A percentile compares a stretch with the other conserved stretches of the same genome.
phyloP scores from a whole-genome alignment of 2,329 filamentous ascomycete species.

The Zymoseptoria passerinii region DNA sequence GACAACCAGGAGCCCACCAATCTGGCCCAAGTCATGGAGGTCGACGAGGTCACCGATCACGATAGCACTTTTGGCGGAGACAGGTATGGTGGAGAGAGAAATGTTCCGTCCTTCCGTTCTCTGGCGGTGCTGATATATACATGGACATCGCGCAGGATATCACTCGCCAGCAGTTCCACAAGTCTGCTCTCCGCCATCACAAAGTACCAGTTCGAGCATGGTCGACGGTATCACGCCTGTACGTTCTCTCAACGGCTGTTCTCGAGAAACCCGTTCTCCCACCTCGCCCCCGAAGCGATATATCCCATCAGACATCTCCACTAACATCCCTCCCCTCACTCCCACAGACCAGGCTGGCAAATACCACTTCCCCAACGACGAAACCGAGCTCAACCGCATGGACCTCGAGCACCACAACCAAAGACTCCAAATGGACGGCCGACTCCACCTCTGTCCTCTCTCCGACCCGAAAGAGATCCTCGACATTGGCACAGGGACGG shows the following conservation, averaged over 20 bases:
- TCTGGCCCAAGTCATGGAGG: constrained; percentile 14
- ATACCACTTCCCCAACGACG: constrained; percentile 30
- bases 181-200: constrained; percentile 8
- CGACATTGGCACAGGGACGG: constrained; percentile 41
- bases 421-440: constrained; percentile 21
- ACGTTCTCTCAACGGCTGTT: neutral
- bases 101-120: neutral
- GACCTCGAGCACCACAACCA: constrained; percentile 29
- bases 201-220: constrained; percentile 19
- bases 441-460: constrained; percentile 38
- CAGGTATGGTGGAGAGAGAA: constrained; percentile 4
- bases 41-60: constrained; percentile 19
- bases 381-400: constrained; percentile 25
- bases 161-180: constrained; percentile 17
- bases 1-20: neutral
- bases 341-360: constrained; percentile 19
- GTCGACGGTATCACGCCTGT: constrained; percentile 23
- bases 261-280: neutral
- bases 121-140: neutral
- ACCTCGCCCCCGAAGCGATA: neutral
- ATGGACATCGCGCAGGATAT: neutral
- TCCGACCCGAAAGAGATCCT: constrained; percentile 35
- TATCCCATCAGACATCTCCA: neutral
- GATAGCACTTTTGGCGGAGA: constrained; percentile 25
- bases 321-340: neutral